phyloP scores from a whole-genome alignment of 148 eudicot species.

The Silene latifolia region DNA sequence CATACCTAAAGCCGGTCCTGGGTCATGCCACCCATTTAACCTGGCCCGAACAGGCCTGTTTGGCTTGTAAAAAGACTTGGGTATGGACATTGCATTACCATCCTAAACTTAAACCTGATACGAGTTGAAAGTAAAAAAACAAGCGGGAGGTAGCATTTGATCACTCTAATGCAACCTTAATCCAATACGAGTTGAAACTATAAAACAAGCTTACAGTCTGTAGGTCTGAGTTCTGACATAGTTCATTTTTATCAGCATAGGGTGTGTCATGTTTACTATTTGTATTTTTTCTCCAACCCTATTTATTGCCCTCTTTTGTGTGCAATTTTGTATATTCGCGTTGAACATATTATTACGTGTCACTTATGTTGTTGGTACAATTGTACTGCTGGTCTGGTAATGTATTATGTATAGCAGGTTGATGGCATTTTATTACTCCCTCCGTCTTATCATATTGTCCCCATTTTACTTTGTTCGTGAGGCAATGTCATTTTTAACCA shows the following conservation, averaged over 20 bases:
- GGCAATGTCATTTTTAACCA: too few species aligned
- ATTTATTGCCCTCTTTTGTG: background rate
- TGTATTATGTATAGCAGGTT: background rate
- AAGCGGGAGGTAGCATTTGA: too few species aligned
- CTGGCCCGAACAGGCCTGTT: too few species aligned
- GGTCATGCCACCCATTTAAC: too few species aligned
- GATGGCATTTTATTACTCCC: background rate
- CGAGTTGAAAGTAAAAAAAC: too few species aligned
- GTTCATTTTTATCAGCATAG: background rate
- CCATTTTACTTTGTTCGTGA: too few species aligned
- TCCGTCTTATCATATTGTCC: too few species aligned
- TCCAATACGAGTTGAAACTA: background rate
- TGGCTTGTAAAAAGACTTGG: too few species aligned
- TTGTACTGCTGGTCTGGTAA: background rate
- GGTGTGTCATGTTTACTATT: background rate
- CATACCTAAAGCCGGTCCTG: too few species aligned
- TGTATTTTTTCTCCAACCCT: background rate
- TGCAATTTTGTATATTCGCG: background rate
- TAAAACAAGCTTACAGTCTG: background rate
- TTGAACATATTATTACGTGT: background rate
- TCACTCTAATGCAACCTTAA: background rate
- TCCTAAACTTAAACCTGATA: too few species aligned
- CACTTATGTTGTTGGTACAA: background rate
- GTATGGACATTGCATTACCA: too few species aligned
- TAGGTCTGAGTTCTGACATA: background rate